Conservation (phyloP, 2,329 filamentous ascomycete genomes). For the Colletotrichum sojae region DNA sequence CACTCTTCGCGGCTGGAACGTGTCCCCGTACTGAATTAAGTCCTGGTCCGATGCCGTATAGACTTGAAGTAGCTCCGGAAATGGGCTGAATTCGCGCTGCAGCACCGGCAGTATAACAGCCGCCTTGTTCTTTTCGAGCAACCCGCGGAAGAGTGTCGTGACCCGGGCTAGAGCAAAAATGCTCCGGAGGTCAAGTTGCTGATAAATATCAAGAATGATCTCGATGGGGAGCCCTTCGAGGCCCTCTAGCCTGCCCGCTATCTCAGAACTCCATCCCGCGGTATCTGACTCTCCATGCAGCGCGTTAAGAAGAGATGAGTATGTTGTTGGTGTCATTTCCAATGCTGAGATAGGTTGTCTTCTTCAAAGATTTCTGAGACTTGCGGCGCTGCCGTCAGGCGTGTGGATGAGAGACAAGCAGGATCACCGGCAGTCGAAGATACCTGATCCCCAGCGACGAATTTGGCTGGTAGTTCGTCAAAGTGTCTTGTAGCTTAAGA, state of each 20-base stretch:
- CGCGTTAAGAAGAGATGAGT: constrained; percentile 23
- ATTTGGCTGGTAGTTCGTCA: no score
- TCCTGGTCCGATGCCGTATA: constrained; percentile 59
- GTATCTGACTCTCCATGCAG: background rate
- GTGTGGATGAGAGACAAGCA: background rate
- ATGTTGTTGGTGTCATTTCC: constrained; percentile 24
- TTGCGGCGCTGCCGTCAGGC: background rate
- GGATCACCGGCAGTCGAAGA: no score
- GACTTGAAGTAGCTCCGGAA: constrained; percentile 62
- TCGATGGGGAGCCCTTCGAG: constrained; percentile 59
- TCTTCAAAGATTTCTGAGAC: background rate
- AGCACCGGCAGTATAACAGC: constrained; percentile 60
- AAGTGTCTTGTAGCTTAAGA: no score
- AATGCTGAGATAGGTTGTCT: background rate
- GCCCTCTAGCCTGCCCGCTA: constrained; percentile 33
- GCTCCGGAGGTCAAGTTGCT: constrained; percentile 58
- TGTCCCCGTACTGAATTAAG: constrained; percentile 48
- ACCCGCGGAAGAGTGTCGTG: constrained; percentile 54
- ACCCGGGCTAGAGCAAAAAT: constrained; percentile 56
- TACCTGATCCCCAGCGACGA: no score
- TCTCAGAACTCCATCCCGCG: background rate
- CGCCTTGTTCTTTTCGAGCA: constrained; percentile 59
- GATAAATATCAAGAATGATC: constrained; percentile 63
- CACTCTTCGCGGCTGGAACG: constrained; percentile 56
- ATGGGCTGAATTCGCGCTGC: constrained; percentile 57